phyloP scores from a whole-genome alignment of 176 grass and related monocot species.

The Musa itinerans region DNA sequence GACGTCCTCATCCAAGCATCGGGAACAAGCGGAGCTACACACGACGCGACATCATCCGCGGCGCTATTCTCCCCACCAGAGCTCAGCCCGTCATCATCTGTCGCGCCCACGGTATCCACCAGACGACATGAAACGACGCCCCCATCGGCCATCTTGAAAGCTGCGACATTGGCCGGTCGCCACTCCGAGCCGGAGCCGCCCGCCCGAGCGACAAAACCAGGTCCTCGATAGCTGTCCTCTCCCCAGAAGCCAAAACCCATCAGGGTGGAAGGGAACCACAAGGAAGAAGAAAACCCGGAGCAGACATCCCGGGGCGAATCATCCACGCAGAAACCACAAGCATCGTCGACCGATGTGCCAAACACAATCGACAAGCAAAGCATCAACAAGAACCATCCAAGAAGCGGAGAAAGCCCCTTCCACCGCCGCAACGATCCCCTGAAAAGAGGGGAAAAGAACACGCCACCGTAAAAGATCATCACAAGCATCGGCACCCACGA shows the following conservation, averaged over 20 bases:
- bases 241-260: constrained; percentile 23
- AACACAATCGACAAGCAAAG: neutral
- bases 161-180: constrained; percentile 21
- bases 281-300: constrained; percentile 24
- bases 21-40: constrained; percentile 60
- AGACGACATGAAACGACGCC: constrained; percentile 55
- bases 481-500: neutral
- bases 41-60: constrained; percentile 30
- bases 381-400: neutral
- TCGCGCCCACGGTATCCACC: constrained; percentile 23
- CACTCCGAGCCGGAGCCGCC: constrained; percentile 12
- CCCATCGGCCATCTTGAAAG: constrained; percentile 38
- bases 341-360: neutral
- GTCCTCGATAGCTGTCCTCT: constrained; percentile 26
- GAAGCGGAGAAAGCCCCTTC: neutral
- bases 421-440: neutral
- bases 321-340: neutral
- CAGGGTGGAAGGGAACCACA: constrained; percentile 53
- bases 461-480: neutral
- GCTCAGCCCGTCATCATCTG: constrained; percentile 22
- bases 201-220: constrained; percentile 21
- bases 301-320: constrained; percentile 37
- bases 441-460: neutral
- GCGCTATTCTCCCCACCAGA: constrained; percentile 19
- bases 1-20: constrained; percentile 85